phyloP scores from a whole-genome alignment of 352 stramenopile species.

The Phytophthora pinifolia region DNA sequence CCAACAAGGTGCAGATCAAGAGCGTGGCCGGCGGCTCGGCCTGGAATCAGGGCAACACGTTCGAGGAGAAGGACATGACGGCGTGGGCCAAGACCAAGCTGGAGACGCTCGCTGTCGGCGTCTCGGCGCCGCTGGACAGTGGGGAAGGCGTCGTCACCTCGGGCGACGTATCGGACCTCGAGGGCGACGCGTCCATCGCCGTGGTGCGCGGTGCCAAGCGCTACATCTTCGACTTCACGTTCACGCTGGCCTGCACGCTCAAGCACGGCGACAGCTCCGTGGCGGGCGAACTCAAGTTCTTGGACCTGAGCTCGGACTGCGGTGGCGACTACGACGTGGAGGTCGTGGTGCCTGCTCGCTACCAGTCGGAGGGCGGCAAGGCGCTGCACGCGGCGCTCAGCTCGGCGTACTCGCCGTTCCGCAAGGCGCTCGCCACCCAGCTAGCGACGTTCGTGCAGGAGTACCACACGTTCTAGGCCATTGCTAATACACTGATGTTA shows the following conservation, averaged over 20 bases:
- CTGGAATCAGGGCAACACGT: conserved; percentile 95
- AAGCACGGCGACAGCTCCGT: conserved; percentile 27
- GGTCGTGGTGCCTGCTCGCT: conserved; percentile 62
- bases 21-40: conserved; percentile 84
- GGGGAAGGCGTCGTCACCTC: conserved; percentile 53
- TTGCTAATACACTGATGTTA: no score
- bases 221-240: conserved; percentile 90
- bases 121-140: conserved; percentile 39
- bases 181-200: conserved; percentile 92
- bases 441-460: conserved; percentile 69
- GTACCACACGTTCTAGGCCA: conserved; percentile 74
- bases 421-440: conserved; percentile 46
- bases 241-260: conserved; percentile 52
- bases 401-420: conserved; percentile 56
- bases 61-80: conserved; percentile 92
- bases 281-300: conserved; percentile 68
- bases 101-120: conserved; percentile 49
- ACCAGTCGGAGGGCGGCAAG: conserved; percentile 68
- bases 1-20: conserved; percentile 79
- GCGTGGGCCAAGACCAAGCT: conserved; percentile 82
- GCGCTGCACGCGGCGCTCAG: conserved; percentile 64
- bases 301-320: conserved; percentile 83
- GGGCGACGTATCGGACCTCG: conserved; percentile 76
- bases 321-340: conserved; percentile 75
- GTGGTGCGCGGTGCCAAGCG: conserved; percentile 92